Evolutionary conservation across 2,329 filamentous ascomycete genomes (phyloP).

Genomic region (Talaromyces piceae): DNA sequence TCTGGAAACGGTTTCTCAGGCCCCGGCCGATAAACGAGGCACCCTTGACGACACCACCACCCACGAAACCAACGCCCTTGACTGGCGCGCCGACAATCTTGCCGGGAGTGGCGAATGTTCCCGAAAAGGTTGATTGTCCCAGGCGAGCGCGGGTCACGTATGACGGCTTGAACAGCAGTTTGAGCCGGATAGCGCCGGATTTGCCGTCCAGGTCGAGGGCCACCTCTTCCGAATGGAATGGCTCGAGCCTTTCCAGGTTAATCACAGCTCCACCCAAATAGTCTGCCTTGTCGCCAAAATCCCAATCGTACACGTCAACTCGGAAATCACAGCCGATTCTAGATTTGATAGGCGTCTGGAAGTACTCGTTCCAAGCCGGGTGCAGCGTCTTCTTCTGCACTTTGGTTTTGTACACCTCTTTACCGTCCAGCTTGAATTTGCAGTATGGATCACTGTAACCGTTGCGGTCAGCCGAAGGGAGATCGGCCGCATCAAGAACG

Average conservation of each 20-base stretch:
- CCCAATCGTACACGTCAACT: slow-evolving; percentile 86
- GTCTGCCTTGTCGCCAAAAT: slow-evolving; percentile 92
- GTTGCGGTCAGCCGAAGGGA: slow-evolving; percentile 92
- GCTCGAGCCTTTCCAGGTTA: slow-evolving; percentile 71
- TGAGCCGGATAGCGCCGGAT: slow-evolving; percentile 72
- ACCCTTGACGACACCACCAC: slow-evolving; percentile 77
- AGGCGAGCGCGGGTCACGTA: slow-evolving; percentile 83
- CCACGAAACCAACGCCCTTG: slow-evolving; percentile 77
- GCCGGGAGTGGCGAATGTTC: slow-evolving; percentile 77
- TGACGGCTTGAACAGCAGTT: slow-evolving; percentile 84
- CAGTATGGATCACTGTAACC: slow-evolving; percentile 96
- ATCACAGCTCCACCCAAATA: slow-evolving; percentile 72
- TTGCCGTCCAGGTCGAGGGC: slow-evolving; percentile 76
- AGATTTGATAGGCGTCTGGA: slow-evolving; percentile 75
- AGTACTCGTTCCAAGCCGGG: slow-evolving; percentile 93
- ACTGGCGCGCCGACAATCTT: slow-evolving; percentile 94
- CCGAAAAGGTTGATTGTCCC: slow-evolving; percentile 86
- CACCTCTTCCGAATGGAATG: slow-evolving; percentile 73
- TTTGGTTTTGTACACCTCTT: slow-evolving; percentile 91
- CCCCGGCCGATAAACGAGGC: slow-evolving; percentile 85
- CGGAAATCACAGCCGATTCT: slow-evolving; percentile 77
- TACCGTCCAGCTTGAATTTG: slow-evolving; percentile 84
- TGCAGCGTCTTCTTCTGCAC: slow-evolving; percentile 93
- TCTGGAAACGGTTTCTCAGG: slow-evolving; percentile 50
- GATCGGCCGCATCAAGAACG: slow-evolving; percentile 72